A percentile compares a stretch with the other conserved stretches of the same genome.
Evolutionary conservation across 257 asterid genomes (phyloP).

Genomic region (Solanum microdontum): DNA sequence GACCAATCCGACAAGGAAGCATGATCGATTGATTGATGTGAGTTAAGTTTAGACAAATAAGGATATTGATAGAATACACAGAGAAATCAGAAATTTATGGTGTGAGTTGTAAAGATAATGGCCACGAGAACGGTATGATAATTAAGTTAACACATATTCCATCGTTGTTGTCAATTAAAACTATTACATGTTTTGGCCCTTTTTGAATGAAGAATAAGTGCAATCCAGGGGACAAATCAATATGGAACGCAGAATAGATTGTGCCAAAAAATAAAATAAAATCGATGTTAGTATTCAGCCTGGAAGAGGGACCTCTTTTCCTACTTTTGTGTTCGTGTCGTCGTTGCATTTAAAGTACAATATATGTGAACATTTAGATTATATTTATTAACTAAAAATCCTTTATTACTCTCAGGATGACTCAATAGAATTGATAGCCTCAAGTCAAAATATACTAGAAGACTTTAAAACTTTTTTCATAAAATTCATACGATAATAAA

Average conservation of each 20-base stretch:
- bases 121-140: neutral
- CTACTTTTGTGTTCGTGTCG: neutral
- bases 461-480: neutral
- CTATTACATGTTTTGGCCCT: neutral
- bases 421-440: neutral
- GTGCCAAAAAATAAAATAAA: neutral
- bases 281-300: neutral
- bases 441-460: neutral
- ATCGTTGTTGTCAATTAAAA: neutral
- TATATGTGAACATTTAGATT: neutral
- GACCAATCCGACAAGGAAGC: neutral
- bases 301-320: neutral
- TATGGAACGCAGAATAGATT: neutral
- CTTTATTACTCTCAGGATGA: neutral
- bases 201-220: neutral
- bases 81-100: neutral
- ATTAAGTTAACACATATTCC: neutral
- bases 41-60: neutral
- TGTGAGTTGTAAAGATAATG: neutral
- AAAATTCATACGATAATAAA: neutral
- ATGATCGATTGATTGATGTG: neutral
- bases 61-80: neutral
- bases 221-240: neutral
- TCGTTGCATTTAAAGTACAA: neutral
- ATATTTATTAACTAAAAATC: neutral